Conservation (phyloP, 805 yeast genomes). For the Candida quercuum region DNA sequence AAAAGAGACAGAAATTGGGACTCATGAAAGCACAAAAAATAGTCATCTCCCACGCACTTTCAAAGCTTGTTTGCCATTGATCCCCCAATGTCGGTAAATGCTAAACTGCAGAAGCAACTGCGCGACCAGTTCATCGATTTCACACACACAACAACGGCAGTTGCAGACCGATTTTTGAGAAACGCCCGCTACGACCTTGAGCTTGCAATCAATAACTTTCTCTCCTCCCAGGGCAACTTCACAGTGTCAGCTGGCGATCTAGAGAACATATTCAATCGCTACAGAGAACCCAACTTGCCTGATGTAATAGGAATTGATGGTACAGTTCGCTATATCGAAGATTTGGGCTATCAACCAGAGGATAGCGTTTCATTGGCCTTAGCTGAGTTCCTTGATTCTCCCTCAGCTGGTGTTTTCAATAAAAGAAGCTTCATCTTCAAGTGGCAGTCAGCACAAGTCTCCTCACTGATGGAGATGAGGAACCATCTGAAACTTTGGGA, state of each 20-base stretch:
- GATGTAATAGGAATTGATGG: conserved; percentile 70
- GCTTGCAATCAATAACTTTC: conserved; percentile 23
- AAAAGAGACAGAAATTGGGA: too few species aligned
- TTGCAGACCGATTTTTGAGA: conserved; percentile 20
- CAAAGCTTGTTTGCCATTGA: too few species aligned
- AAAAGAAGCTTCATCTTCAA: conserved; percentile 44
- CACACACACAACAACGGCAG: conserved; percentile 18
- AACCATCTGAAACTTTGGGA: conserved; percentile 29
- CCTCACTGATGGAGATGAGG: conserved; percentile 44
- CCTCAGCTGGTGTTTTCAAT: conserved; percentile 58
- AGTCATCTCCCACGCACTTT: too few species aligned
- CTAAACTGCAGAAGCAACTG: conserved; percentile 18
- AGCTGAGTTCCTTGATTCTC: conserved; percentile 63
- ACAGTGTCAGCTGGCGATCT: not conserved
- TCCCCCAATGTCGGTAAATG: conserved; percentile 15
- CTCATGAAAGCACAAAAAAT: too few species aligned
- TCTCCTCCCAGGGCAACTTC: conserved; percentile 12
- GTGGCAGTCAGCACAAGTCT: conserved; percentile 40
- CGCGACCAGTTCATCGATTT: conserved; percentile 25
- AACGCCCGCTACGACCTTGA: conserved; percentile 21
- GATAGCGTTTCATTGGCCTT: conserved; percentile 65
- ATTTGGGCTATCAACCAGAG: conserved; percentile 67
- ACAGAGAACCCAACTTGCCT: conserved; percentile 13
- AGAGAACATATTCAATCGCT: conserved; percentile 14
- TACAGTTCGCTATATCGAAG: conserved; percentile 61